Conservation (phyloP, 176 grass and related monocot genomes). For the Cenchrus purpureus region DNA sequence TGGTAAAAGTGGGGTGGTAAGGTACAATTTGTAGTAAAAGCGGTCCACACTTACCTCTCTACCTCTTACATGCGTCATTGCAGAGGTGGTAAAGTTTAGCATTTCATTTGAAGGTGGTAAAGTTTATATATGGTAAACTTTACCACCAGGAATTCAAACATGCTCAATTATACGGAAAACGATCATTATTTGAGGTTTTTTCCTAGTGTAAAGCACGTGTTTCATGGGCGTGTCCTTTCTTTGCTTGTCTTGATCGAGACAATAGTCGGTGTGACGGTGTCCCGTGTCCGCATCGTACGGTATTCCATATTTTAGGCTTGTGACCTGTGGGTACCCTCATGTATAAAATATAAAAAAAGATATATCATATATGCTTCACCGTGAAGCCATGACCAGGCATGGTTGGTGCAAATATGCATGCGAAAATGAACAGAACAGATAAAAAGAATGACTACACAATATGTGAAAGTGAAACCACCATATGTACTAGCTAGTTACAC, state of each 20-base stretch:
- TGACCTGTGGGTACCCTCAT: background rate
- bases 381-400: background rate
- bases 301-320: background rate
- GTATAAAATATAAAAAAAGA: background rate
- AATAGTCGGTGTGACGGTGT: background rate
- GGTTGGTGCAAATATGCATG: background rate
- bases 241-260: background rate
- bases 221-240: background rate
- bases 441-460: background rate
- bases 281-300: background rate
- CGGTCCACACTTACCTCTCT: too few species aligned
- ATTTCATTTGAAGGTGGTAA: too few species aligned
- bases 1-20: too few species aligned
- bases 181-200: background rate
- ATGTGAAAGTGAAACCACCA: background rate
- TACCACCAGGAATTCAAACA: too few species aligned
- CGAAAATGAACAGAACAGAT: background rate
- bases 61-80: too few species aligned
- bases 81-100: too few species aligned
- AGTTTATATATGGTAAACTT: too few species aligned
- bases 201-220: background rate
- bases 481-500: background rate
- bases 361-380: background rate
- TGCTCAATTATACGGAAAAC: background rate
- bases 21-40: too few species aligned